Evolutionary conservation across 768 basidiomycete species (phyloP).

Genomic region (Amanita jacksonii): DNA sequence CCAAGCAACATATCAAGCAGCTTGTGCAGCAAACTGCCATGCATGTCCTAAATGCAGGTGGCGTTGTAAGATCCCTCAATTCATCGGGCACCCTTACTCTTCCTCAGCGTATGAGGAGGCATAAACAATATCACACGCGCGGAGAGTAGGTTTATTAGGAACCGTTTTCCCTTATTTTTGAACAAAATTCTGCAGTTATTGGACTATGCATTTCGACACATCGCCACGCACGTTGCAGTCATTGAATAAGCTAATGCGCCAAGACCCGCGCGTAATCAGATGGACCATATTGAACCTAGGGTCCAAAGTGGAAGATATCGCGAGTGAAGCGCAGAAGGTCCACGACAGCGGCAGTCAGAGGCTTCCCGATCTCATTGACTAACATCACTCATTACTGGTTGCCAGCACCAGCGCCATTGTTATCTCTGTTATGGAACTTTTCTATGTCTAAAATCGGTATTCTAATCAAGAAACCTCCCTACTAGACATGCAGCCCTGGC

Average conservation of each 20-base stretch:
- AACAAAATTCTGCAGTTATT: constrained; percentile 46
- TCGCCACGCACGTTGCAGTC: constrained; percentile 59
- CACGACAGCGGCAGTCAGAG: constrained; percentile 18
- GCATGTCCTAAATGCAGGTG: constrained; percentile 66
- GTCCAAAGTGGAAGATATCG: constrained; percentile 61
- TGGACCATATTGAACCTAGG: constrained; percentile 78
- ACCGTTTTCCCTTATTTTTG: not conserved
- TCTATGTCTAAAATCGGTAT: not conserved
- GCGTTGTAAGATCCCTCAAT: constrained; percentile 72
- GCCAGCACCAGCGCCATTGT: no score
- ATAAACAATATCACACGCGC: constrained; percentile 36
- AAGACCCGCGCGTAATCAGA: constrained; percentile 76
- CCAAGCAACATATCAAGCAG: constrained; percentile 70
- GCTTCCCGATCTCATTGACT: constrained; percentile 16
- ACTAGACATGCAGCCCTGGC: constrained; percentile 3
- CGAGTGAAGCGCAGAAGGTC: constrained; percentile 38
- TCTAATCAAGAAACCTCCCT: not conserved
- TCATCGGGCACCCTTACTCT: constrained; percentile 67
- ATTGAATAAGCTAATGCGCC: constrained; percentile 59
- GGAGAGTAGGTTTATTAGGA: constrained; percentile 56
- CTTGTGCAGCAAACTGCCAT: constrained; percentile 63
- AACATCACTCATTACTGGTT: no score
- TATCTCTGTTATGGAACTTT: no score
- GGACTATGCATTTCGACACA: constrained; percentile 87
- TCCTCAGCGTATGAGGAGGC: constrained; percentile 64